phyloP scores from a whole-genome alignment of 2,329 filamentous ascomycete species.

The Aureobasidium sp. region DNA sequence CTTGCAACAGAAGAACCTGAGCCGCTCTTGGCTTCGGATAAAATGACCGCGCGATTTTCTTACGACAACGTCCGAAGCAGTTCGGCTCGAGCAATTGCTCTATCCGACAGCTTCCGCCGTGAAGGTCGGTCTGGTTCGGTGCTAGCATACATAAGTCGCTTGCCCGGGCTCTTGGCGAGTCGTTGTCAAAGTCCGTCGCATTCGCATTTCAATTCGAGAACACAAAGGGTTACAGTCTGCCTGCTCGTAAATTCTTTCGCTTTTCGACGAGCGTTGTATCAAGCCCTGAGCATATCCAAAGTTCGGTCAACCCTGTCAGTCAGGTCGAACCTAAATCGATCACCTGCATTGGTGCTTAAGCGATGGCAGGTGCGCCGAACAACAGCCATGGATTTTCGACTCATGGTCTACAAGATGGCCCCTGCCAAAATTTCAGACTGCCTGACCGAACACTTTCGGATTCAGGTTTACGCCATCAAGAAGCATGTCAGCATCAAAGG shows the following conservation, averaged over 20 bases:
- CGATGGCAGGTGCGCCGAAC: slow-evolving; percentile 6
- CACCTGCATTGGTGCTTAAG: slow-evolving; percentile 14
- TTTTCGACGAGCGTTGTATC: background rate
- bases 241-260: background rate
- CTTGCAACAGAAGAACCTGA: background rate
- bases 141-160: background rate
- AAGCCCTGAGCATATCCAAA: background rate
- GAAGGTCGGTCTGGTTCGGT: background rate
- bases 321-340: slow-evolving; percentile 5
- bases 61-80: slow-evolving; percentile 12
- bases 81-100: slow-evolving; percentile 3
- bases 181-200: background rate
- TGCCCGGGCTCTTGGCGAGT: background rate
- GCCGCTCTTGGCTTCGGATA: slow-evolving; percentile 14
- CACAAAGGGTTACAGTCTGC: background rate
- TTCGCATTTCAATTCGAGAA: background rate
- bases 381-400: background rate
- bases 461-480: background rate
- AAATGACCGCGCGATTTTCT: slow-evolving; percentile 12
- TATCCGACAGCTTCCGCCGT: slow-evolving; percentile 7
- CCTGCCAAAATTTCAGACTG: background rate
- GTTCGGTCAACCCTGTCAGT: background rate
- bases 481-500: background rate
- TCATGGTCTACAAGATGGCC: background rate
- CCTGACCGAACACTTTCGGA: background rate